Base-by-base conservation (phyloP, 495 filamentous ascomycete genomes). In the Trichoderma orchidacearum region DNA sequence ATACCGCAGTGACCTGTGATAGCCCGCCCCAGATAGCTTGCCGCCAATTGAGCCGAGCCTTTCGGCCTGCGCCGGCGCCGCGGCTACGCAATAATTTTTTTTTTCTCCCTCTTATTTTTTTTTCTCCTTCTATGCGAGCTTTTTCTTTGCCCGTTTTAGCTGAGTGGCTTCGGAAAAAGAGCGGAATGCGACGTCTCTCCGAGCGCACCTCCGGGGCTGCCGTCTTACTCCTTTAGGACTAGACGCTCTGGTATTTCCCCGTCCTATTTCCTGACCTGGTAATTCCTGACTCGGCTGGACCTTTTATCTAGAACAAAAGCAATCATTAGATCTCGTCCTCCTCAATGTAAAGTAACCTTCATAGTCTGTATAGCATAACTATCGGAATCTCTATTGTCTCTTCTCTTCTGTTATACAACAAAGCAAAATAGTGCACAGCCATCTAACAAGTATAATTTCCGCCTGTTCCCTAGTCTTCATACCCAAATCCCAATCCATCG, bases 101-200 rank as follows among this genome's bases (percentile, higher is more conserved):
- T 29, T 12, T 31, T 52, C n/a, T 53, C 28, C 31, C 15, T 27
- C 21, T 3, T 27, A 7, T 48, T 8, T n/a, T n/a, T n/a, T n/a
- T n/a, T n/a, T n/a, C n/a, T n/a, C n/a, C n/a, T n/a, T n/a, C n/a
- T n/a, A n/a, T n/a, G n/a, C n/a, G n/a, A n/a, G 9, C 8, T 9
- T 8, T 27, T 27, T 23, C 21, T 25, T 48, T 48, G 41, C 41
- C 21, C 41, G 23, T 48, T 48, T 48, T 27, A 27, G 41, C 21
- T 48, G 41, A 2, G n/a, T 25, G 15, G 25, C 2, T 48, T 48
- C 41, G 41, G 41, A 25, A 8, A 48, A 48, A 9, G 18, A 3
- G 41, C 41, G 41, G 41, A 48, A 48, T 48, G 41, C 41, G 41
- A 48, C 41, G 41, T 48, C 41, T 48, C 27, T 48, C 41, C 41